Evolutionary conservation across 202 grass and related monocot species (phyloP).

Genomic region (Eragrostis tef): DNA sequence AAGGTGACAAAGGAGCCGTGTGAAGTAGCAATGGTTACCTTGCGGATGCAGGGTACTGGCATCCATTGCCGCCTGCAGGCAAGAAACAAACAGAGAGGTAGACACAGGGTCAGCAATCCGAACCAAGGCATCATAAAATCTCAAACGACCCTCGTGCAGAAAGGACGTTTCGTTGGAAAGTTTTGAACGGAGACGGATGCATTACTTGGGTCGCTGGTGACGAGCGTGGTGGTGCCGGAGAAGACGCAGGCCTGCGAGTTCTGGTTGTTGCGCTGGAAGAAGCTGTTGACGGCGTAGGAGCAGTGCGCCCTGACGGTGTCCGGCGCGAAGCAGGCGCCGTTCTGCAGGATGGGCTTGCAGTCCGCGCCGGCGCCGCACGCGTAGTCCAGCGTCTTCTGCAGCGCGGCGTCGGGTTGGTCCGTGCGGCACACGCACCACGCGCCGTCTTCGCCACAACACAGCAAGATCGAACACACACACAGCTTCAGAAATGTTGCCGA

Average conservation of each 20-base stretch:
- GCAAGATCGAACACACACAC: not conserved
- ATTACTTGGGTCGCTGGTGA: constrained; percentile 67
- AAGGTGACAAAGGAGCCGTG: not conserved
- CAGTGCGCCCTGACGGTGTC: constrained; percentile 79
- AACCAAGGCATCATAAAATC: not conserved
- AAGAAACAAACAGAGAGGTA: constrained; percentile 50
- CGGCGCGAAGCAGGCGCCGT: constrained; percentile 62
- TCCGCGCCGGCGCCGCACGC: constrained; percentile 76
- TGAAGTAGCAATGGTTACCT: constrained; percentile 55
- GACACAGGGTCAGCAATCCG: constrained; percentile 7
- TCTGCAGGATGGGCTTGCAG: constrained; percentile 66
- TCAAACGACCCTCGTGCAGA: not conserved
- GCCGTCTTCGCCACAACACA: constrained; percentile 49
- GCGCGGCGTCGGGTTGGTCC: constrained; percentile 49
- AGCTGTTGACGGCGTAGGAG: constrained; percentile 92
- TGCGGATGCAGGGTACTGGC: constrained; percentile 60
- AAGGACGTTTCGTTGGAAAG: not conserved
- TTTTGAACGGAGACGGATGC: not conserved
- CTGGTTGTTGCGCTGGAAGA: constrained; percentile 77
- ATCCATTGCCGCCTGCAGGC: constrained; percentile 63
- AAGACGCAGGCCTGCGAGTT: constrained; percentile 66
- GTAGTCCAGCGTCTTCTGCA: constrained; percentile 83
- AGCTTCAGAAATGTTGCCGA: not conserved
- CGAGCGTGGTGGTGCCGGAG: constrained; percentile 45
- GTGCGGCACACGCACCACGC: constrained; percentile 75